Base-by-base conservation (phyloP, 257 asterid species). In the Schizonepeta tenuifolia region DNA sequence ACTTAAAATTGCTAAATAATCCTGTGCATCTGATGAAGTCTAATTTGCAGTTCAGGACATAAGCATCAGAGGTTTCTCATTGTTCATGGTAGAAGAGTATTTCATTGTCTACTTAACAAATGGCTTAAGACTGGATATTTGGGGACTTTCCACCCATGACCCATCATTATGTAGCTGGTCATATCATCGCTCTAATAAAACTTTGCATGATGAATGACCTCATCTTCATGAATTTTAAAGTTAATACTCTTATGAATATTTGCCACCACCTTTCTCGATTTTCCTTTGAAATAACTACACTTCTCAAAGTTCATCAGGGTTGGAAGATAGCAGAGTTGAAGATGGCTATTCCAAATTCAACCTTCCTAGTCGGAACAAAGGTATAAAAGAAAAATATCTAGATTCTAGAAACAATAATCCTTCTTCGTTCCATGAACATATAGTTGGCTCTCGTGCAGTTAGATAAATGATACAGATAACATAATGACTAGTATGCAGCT, bases 141-240 rank as follows among this genome's bases (percentile, higher is more conserved):
- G 18, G 49, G 71, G 15, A 66, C 43, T 26, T 21, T 49, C 46
- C 71, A 65, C 24, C 38, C 71, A 28, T 9, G 46, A 47, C 47
- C 21, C n/a, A 13, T 66, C 21, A 35, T 21, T 13, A 58, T 6
- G 65, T 31, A 58, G 55, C 12, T 15, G 41, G 59, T 26, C 41
- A 44, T 44, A 24, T 46, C 14, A 9, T 13, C 10, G 26, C 1
- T 24, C 43, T 10, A 14, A 26, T 14, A 22, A 44, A 18, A 11
- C 49, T 38, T 38, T 10, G 15, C 49, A 18, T 18, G 53, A 9
- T 12, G n/a, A 59, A 31, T 15, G 13, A 62, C 7, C 43, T 43
- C 13, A 26, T 24, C 57, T 2, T 6, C 35, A 65, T 22, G 26
- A 15, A 2, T 18, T 51, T 26, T 0, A 44, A 44, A 15, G 50